Evolutionary conservation across 2,329 filamentous ascomycete genomes (phyloP).

Genomic region (Aspergillus thermomutatus): DNA sequence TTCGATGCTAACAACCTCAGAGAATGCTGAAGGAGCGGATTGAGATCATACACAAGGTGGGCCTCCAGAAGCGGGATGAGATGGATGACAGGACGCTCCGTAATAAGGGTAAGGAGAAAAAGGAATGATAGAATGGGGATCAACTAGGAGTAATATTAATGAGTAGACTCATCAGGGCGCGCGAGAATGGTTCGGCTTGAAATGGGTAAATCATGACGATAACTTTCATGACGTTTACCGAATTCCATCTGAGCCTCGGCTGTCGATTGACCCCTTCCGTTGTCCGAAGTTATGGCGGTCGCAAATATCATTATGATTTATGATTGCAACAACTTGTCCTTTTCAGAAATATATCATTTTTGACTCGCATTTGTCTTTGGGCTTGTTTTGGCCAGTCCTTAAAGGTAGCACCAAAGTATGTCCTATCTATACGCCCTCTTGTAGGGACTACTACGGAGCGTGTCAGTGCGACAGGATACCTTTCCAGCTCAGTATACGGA

Average conservation of each 20-base stretch:
- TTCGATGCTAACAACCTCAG: background rate
- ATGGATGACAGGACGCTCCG: background rate
- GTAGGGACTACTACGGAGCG: too few species aligned
- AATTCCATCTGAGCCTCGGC: slow-evolving; percentile 31
- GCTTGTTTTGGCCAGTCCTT: background rate
- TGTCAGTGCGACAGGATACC: background rate
- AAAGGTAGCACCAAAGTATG: background rate
- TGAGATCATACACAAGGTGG: background rate
- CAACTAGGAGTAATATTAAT: background rate
- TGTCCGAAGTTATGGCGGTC: background rate
- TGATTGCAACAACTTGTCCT: background rate
- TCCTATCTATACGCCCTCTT: background rate
- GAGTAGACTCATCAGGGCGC: background rate
- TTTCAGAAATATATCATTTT: too few species aligned
- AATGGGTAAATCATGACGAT: slow-evolving; percentile 11
- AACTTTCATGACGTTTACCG: slow-evolving; percentile 37
- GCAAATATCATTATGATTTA: background rate
- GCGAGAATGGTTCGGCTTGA: slow-evolving; percentile 31
- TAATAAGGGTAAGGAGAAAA: background rate
- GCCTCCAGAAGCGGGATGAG: slow-evolving; percentile 2
- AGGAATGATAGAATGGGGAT: slow-evolving; percentile 11
- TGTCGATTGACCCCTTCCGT: slow-evolving; percentile 15
- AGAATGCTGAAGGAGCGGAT: background rate
- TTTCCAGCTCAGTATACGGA: background rate
- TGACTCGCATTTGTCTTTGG: background rate